A percentile compares a stretch with the other conserved stretches of the same genome.
These are phyloP conservation scores for Penicillium canescens DNA, from an alignment of 495 filamentous ascomycete species.

Conservation along the genomic window DNA sequence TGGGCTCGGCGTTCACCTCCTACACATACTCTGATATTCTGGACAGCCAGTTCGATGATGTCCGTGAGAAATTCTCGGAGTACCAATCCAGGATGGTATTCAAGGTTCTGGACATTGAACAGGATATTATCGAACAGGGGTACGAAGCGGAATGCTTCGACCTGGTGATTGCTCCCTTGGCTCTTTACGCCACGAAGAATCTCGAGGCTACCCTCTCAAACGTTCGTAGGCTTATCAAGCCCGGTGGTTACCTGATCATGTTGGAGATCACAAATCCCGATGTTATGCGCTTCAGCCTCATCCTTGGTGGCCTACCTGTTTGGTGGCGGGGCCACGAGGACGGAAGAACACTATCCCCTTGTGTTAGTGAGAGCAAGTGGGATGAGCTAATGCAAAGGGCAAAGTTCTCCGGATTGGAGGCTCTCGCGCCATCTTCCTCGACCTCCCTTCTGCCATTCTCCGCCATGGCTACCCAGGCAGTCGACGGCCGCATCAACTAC, in stretches of 20 bases:
- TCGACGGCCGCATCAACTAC: constrained; percentile 35
- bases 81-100: constrained; percentile 39
- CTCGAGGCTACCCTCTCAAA: constrained; percentile 24
- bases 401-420: constrained; percentile 52
- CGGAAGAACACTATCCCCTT: constrained; percentile 38
- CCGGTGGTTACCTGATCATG: constrained; percentile 53
- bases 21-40: constrained; percentile 58
- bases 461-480: constrained; percentile 44
- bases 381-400: constrained; percentile 30
- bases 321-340: constrained; percentile 56
- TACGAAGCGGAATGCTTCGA: constrained; percentile 47
- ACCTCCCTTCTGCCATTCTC: constrained; percentile 31
- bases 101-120: constrained; percentile 45
- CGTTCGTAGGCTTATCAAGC: constrained; percentile 45
- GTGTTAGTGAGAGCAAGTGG: constrained; percentile 37
- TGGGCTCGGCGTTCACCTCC: constrained; percentile 15
- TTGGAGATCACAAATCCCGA: constrained; percentile 44
- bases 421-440: constrained; percentile 20
- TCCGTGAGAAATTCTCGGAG: constrained; percentile 15
- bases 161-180: constrained; percentile 37
- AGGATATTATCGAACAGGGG: constrained; percentile 41
- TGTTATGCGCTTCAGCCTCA: constrained; percentile 22
- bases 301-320: constrained; percentile 43
- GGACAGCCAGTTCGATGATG: constrained; percentile 37
- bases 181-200: constrained; percentile 25